Evolutionary conservation across 2,329 filamentous ascomycete genomes (phyloP).

Genomic region (Pseudogymnoascus sp.): DNA sequence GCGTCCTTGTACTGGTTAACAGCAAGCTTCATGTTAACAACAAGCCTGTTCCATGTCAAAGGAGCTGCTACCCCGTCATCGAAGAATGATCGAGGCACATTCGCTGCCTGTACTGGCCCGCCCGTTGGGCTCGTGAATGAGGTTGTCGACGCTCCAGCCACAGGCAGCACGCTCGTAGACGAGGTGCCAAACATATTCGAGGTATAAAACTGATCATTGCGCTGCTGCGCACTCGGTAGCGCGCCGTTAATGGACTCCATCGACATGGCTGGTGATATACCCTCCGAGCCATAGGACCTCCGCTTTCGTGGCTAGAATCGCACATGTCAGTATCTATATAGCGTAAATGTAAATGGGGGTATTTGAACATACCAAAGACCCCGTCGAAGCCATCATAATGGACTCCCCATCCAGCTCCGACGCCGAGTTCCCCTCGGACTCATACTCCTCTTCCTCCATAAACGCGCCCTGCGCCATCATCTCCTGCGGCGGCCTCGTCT

Average conservation of each 20-base stretch:
- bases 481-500: slow-evolving; percentile 81
- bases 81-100: slow-evolving; percentile 75
- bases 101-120: slow-evolving; percentile 34
- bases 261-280: slow-evolving; percentile 77
- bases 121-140: slow-evolving; percentile 48
- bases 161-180: slow-evolving; percentile 36
- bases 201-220: slow-evolving; percentile 49
- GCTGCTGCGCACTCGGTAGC: slow-evolving; percentile 51
- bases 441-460: slow-evolving; percentile 79
- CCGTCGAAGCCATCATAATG: slow-evolving; percentile 59
- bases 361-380: slow-evolving; percentile 54
- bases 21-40: slow-evolving; percentile 86
- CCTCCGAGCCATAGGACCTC: slow-evolving; percentile 51
- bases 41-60: slow-evolving; percentile 80
- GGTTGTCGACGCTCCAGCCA: slow-evolving; percentile 33
- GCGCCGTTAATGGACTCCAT: slow-evolving; percentile 80
- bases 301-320: slow-evolving; percentile 49
- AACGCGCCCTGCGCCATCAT: slow-evolving; percentile 77
- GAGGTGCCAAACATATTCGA: slow-evolving; percentile 47
- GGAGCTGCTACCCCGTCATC: slow-evolving; percentile 76
- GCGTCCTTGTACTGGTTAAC: slow-evolving; percentile 86
- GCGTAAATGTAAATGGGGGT: slow-evolving; percentile 11
- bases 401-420: slow-evolving; percentile 77
- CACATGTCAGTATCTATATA: slow-evolving; percentile 13
- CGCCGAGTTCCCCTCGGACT: slow-evolving; percentile 75